A percentile compares a stretch with the other conserved stretches of the same genome.
These are phyloP conservation scores for Eremothecium sinecaudum DNA, from an alignment of 1,139 yeast genomes.

Conservation along the genomic window DNA sequence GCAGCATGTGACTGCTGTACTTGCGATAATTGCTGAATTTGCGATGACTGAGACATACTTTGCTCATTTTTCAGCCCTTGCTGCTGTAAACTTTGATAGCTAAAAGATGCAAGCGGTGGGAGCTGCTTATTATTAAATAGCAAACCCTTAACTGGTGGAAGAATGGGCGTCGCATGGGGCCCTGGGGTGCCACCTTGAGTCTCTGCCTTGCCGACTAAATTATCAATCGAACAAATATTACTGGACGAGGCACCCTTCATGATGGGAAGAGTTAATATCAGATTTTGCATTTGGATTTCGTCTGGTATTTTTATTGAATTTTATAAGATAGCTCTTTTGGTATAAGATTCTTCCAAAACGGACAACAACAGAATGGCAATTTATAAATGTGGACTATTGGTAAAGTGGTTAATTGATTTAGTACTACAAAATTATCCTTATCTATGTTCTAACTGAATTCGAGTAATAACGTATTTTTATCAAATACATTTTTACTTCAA, in stretches of 20 bases:
- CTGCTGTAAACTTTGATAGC: neutral
- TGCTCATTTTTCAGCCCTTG: neutral
- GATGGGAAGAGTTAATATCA: conserved; percentile 3
- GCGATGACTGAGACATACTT: neutral
- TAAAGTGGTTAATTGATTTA: no score
- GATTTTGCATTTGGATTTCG: conserved; percentile 3
- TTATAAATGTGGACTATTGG: no score
- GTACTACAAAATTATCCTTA: no score
- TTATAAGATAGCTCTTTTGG: conserved; percentile 3
- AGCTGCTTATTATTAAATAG: conserved; percentile 3
- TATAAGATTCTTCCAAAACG: conserved; percentile 1
- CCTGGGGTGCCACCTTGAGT: neutral
- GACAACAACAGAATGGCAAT: no score
- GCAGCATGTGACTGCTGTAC: neutral
- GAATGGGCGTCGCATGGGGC: conserved; percentile 3
- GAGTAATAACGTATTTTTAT: no score
- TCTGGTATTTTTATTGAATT: conserved; percentile 2
- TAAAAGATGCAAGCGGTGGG: conserved; percentile 1
- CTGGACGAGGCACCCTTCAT: neutral
- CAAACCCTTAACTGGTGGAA: conserved; percentile 4
- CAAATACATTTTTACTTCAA: no score
- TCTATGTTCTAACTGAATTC: no score
- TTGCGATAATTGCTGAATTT: neutral
- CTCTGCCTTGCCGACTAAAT: conserved; percentile 1
- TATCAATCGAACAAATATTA: conserved; percentile 3